Conservation (phyloP, 345 rosid genomes). For the Eucalyptus microcorys region DNA sequence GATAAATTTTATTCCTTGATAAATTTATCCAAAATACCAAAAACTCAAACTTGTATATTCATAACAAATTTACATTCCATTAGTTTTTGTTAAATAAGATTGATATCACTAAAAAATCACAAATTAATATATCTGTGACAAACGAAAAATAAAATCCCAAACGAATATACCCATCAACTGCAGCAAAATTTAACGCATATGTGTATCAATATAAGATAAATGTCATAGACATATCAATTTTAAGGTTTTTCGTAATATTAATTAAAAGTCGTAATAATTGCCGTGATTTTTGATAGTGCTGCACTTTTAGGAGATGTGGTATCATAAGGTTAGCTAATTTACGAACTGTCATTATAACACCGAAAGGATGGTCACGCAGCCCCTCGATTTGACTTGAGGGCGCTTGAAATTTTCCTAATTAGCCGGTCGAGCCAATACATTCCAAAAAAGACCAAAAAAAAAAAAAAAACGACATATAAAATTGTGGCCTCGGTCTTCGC, state of each 20-base stretch:
- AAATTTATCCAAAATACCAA: too few species aligned
- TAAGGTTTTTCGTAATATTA: too few species aligned
- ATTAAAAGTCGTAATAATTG: too few species aligned
- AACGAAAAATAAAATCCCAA: too few species aligned
- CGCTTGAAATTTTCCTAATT: background rate
- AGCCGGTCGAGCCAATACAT: background rate
- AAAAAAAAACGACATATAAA: background rate
- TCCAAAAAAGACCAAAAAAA: background rate
- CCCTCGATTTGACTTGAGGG: background rate
- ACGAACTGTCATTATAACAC: background rate
- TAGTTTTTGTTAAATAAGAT: too few species aligned
- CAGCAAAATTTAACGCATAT: too few species aligned
- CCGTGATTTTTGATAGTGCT: background rate
- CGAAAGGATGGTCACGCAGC: background rate
- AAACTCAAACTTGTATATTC: rapidly evolving
- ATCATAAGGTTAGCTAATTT: background rate
- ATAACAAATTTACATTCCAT: rapidly evolving
- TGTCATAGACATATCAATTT: too few species aligned
- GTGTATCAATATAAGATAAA: too few species aligned
- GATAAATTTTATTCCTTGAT: too few species aligned
- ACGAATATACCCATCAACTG: too few species aligned
- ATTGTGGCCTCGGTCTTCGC: background rate
- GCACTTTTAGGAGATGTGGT: background rate
- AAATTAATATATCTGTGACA: too few species aligned
- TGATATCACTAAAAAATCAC: too few species aligned